A percentile compares a stretch with the other conserved stretches of the same genome.
Evolutionary conservation across 1,284 basidiomycete species (phyloP).

Genomic region (Malassezia pachydermatis): DNA sequence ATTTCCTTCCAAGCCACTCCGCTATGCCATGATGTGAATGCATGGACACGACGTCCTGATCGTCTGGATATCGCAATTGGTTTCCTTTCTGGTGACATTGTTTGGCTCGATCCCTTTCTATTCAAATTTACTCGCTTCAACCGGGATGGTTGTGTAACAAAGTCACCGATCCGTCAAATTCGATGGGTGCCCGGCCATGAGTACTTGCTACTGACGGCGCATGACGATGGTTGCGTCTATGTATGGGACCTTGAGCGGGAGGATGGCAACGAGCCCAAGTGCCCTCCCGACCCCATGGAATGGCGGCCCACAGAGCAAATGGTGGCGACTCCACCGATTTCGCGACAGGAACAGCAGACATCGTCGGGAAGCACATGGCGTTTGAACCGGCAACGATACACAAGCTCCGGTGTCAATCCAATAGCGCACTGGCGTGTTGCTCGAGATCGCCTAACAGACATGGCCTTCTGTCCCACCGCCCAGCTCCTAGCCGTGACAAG

Average conservation of each 20-base stretch:
- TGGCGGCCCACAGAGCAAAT: constrained; percentile 5
- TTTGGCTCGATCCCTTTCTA: constrained; percentile 66
- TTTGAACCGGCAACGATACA: constrained; percentile 6
- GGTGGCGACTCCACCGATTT: not conserved
- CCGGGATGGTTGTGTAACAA: constrained; percentile 73
- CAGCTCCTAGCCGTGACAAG: constrained; percentile 29
- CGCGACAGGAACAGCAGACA: not conserved
- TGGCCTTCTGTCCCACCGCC: constrained; percentile 39
- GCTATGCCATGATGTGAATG: constrained; percentile 78
- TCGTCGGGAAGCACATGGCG: not conserved
- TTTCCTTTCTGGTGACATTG: constrained; percentile 78
- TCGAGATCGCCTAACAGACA: constrained; percentile 26
- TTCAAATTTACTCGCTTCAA: constrained; percentile 80
- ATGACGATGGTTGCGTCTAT: constrained; percentile 76
- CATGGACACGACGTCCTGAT: constrained; percentile 63
- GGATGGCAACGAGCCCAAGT: constrained; percentile 50
- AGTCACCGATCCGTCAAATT: constrained; percentile 68
- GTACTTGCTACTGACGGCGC: constrained; percentile 77
- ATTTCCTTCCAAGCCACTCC: constrained; percentile 64
- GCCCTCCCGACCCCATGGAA: not conserved
- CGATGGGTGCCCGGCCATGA: constrained; percentile 67
- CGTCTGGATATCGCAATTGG: constrained; percentile 83
- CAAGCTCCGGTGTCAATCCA: too few species aligned
- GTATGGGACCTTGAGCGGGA: constrained; percentile 81
- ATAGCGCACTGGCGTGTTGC: constrained; percentile 35